Conservation (phyloP, 2,329 filamentous ascomycete species). For the Trichoderma citrinoviride region DNA sequence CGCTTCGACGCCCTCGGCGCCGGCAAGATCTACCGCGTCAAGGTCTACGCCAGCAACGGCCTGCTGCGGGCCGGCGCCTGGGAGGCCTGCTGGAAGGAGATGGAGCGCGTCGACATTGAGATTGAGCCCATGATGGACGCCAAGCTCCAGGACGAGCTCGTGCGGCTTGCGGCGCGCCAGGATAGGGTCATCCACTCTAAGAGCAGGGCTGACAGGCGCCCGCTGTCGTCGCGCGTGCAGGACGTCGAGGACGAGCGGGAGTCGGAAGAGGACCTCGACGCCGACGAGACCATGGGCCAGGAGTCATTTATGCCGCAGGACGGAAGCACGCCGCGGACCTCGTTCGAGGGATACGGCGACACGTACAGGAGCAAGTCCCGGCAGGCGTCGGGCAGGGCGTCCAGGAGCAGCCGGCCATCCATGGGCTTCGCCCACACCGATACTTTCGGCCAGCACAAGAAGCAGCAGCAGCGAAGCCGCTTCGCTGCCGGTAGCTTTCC, state of each 20-base stretch:
- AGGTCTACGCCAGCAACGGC: slow-evolving; percentile 92
- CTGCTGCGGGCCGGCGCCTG: slow-evolving; percentile 90
- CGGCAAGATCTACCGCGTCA: slow-evolving; percentile 68
- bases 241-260: slow-evolving; percentile 30
- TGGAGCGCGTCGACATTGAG: slow-evolving; percentile 97
- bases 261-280: slow-evolving; percentile 1
- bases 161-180: slow-evolving; percentile 49
- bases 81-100: slow-evolving; percentile 92
- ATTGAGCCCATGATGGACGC: slow-evolving; percentile 71
- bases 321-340: slow-evolving; percentile 16
- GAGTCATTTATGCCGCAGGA: slow-evolving; percentile 17
- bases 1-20: slow-evolving; percentile 52
- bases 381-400: slow-evolving; percentile 20
- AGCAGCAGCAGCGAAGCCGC: slow-evolving; percentile 30
- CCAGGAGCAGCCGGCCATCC: not conserved
- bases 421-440: slow-evolving; percentile 17
- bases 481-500: slow-evolving; percentile 46
- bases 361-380: slow-evolving; percentile 47
- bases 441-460: slow-evolving; percentile 32
- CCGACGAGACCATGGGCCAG: slow-evolving; percentile 2
- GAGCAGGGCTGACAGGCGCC: not conserved
- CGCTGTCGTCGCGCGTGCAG: slow-evolving; percentile 25
- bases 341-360: slow-evolving; percentile 45
- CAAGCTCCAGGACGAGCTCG: slow-evolving; percentile 57
- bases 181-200: slow-evolving; percentile 39